These are phyloP conservation scores for Chlorella sp. DNA, from an alignment of 139 green algal species.

Conservation along the genomic window DNA sequence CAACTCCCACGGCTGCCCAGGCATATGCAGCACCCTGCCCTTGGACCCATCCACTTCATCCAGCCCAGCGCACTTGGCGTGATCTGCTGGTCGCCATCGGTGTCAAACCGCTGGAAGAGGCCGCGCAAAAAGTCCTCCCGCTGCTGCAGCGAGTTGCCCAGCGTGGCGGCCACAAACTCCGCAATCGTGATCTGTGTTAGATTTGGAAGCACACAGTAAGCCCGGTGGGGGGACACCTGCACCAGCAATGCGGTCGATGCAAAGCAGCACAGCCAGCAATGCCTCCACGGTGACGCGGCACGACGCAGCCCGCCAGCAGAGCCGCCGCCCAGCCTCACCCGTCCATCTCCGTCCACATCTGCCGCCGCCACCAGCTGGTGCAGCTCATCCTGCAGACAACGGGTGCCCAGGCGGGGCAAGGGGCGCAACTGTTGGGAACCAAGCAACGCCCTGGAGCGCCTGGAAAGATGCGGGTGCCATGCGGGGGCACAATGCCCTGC, in stretches of 20 bases:
- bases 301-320: background rate
- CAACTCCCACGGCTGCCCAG: too few relatives aligned
- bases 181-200: conserved; percentile 8
- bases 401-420: background rate
- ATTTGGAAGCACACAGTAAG: background rate
- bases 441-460: too few relatives aligned
- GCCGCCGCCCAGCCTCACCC: background rate
- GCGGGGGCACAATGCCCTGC: background rate
- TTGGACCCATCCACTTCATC: too few relatives aligned
- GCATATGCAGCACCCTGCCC: too few relatives aligned
- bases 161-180: conserved; percentile 30
- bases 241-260: too few relatives aligned
- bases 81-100: too few relatives aligned
- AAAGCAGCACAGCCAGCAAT: background rate
- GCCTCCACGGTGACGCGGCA: background rate
- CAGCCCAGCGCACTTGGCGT: background rate
- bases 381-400: conserved; percentile 9
- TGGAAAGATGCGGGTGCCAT: background rate
- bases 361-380: conserved; percentile 9
- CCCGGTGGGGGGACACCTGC: too few relatives aligned
- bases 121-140: conserved; percentile 17
- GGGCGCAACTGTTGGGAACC: background rate
- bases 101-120: conserved; percentile 22
- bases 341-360: conserved; percentile 17
- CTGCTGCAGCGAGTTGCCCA: conserved; percentile 1